These are phyloP conservation scores for Tuber calosporum DNA, from an alignment of 495 filamentous ascomycete genomes.

Conservation along the genomic window DNA sequence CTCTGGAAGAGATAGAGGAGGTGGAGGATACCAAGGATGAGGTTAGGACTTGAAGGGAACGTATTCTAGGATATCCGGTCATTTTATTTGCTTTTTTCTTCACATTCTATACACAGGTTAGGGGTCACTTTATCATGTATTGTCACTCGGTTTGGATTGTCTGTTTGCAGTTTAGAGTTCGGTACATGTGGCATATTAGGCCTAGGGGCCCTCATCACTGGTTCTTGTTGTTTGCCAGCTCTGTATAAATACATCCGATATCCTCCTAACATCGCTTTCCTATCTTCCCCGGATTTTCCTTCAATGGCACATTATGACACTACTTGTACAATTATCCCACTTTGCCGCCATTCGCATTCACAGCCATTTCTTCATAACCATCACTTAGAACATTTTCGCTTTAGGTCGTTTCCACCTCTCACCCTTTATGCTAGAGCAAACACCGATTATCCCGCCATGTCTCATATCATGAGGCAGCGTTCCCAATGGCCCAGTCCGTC, in stretches of 20 bases:
- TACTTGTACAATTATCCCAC: neutral
- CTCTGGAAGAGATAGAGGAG: slow-evolving; percentile 4
- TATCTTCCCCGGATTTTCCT: neutral
- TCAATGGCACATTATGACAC: neutral
- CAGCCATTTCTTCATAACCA: neutral
- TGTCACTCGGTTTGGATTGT: neutral
- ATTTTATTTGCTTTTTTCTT: neutral
- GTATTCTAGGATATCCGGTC: neutral
- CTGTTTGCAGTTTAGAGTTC: neutral
- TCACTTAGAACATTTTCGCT: neutral
- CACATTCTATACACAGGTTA: neutral
- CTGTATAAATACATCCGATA: neutral
- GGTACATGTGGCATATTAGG: neutral
- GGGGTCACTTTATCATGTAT: neutral
- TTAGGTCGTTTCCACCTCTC: neutral
- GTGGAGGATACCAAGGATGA: neutral
- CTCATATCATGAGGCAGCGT: neutral
- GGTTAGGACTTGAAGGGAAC: neutral
- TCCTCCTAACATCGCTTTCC: neutral
- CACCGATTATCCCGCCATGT: neutral
- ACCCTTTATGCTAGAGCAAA: neutral
- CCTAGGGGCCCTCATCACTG: neutral
- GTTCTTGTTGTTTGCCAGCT: neutral
- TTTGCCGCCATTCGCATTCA: neutral
- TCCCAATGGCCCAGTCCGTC: neutral